Base-by-base conservation (phyloP, 352 stramenopile species). In the Phytophthora pini region DNA sequence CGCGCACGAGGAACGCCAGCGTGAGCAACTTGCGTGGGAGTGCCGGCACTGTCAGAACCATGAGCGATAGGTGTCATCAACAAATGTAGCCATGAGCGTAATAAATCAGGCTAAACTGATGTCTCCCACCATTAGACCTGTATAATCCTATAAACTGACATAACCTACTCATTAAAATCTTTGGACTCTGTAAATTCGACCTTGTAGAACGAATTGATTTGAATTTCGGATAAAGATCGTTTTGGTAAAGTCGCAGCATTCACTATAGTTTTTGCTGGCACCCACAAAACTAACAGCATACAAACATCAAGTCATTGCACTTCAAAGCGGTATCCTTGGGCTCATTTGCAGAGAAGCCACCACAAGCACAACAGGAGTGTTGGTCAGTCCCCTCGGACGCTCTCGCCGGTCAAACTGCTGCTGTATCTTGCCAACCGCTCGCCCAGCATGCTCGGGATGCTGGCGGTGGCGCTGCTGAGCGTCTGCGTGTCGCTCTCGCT, bases 401-500 rank as follows among this genome's bases (percentile, higher is more conserved):
- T 32, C 2, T 27, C 20, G 52, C 40, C 13, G 47, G 48, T 55
- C 54, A 78, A 77, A 43, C 61, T 79, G 70, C 59, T 66, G 64
- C 51, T 72, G 55, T 73, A 54, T 51, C 47, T 77, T 12, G 39
- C 62, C 34, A 70, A 73, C 64, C 74, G 74, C 43, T 69, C 52
- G 36, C 66, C 70, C 62, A 69, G 32, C 48, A 81, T 81, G 67
- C 47, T 76, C 13, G 80, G 78, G 59, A 50, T 88, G 56, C 57
- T 89, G 38, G 54, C 72, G 11, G 56, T 89, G 45, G 70, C 76
- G 68, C 61, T 88, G 27, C 27, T 89, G 34, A 80, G 73, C 45
- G 72, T 89, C 48, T 69, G 82, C 46, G 69, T 90, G 50, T 81
- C 81, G 36, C 69, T 90, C 39, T 90, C 78, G 59, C 74, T 88